Evolutionary conservation across 371 early-diverging fungal genomes (phyloP), one percentile per base, ranked within the genome.

Genomic region (Mucor circinelloides): DNA sequence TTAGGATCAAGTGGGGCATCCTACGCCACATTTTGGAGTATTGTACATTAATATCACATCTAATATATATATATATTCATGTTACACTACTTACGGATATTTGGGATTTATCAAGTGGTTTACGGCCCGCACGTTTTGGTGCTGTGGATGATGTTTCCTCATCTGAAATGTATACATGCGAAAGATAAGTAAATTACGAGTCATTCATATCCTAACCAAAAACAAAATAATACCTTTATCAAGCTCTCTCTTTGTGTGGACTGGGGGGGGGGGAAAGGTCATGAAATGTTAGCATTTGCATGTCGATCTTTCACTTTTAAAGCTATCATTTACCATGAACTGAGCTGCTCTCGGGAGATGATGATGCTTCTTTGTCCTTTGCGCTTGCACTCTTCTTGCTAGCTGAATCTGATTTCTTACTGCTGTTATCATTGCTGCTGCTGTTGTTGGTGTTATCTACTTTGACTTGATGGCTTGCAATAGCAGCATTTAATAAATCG

Each of bases 71-170:
- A 46, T 46, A 21, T 19, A 46, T 19, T 46, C 32, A n/a, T 21
- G 63, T 55, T 59, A 38, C 34, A 69, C 40, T 34, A 56, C 60
- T 69, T 74, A 77, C 79, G 46, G 69, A 19, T 36, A 55, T 58
- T 42, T 64, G 54, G 2, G 78, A 58, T 46, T 71, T 77, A 27
- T 76, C 79, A 34, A 78, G 55, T 34, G 81, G 79, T 50, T 75
- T 81, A 15, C 81, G 73, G 5, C 79, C 81, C 19, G 77, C 75
- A 59, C 74, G 68, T 55, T 78, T 81, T 6, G 73, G 73, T 13
- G 72, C 59, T 32, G 69, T 58, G 2, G 63, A 48, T 17, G 46
- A 48, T 34, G 67, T 60, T 64, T 69, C 50, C 5, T 69, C 63
- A 32, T 72, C 76, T 74, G 56, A 23, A 23, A 15, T 19, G 15